These are phyloP conservation scores for Phytophthora multivora DNA, from an alignment of 352 stramenopile species.

Conservation along the genomic window DNA sequence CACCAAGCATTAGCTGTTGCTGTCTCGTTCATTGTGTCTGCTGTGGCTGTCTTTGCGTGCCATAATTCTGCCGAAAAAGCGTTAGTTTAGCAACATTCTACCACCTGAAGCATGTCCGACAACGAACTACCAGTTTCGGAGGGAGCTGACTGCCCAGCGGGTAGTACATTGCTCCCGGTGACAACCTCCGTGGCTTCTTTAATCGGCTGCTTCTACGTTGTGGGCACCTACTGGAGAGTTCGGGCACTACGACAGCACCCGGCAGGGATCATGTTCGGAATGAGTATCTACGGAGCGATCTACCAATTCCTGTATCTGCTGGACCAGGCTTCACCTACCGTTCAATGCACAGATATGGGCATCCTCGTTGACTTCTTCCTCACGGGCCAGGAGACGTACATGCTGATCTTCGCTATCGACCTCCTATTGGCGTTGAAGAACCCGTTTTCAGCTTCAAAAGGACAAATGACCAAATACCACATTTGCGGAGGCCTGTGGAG, in stretches of 20 bases:
- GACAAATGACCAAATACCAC: constrained; percentile 84
- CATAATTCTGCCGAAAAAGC: background rate
- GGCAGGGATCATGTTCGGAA: constrained; percentile 87
- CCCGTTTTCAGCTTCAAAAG: constrained; percentile 82
- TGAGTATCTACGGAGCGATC: constrained; percentile 82
- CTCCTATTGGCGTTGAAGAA: constrained; percentile 84
- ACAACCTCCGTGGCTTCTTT: constrained; percentile 72
- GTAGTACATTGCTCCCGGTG: constrained; percentile 58
- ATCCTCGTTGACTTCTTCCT: constrained; percentile 84
- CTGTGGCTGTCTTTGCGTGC: constrained; percentile 16
- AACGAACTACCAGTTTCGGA: constrained; percentile 4
- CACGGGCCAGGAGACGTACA: constrained; percentile 86
- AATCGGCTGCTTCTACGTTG: constrained; percentile 79
- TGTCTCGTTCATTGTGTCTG: constrained; percentile 6
- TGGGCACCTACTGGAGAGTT: constrained; percentile 72
- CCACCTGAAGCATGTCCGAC: constrained; percentile 22
- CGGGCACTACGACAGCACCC: constrained; percentile 74
- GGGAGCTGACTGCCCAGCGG: constrained; percentile 42
- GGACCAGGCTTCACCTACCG: constrained; percentile 43
- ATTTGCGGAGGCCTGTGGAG: constrained; percentile 75
- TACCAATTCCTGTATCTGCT: constrained; percentile 85
- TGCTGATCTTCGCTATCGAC: constrained; percentile 90
- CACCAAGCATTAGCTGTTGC: no score
- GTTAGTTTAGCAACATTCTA: no score
- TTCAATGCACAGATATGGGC: constrained; percentile 63